Conservation (phyloP, 2,329 filamentous ascomycete species). For the Trichophyton benhamiae region DNA sequence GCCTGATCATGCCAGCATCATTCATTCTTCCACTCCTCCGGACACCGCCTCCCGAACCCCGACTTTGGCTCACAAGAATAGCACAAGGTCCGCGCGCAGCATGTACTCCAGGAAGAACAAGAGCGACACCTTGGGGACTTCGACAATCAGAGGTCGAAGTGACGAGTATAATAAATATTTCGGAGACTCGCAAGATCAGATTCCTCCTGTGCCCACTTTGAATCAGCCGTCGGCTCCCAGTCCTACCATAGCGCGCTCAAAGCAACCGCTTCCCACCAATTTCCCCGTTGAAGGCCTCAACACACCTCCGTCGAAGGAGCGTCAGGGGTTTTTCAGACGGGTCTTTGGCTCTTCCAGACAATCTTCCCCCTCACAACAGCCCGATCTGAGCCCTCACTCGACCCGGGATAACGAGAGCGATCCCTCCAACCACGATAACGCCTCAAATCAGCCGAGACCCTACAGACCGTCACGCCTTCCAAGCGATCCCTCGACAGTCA, state of each 20-base stretch:
- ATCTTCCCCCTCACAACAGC: constrained; percentile 19
- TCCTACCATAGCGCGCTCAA: constrained; percentile 42
- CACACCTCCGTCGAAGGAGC: constrained; percentile 46
- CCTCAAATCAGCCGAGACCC: constrained; percentile 15
- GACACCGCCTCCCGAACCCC: constrained; percentile 20
- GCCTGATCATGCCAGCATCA: constrained; percentile 18
- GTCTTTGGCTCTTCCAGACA: constrained; percentile 70
- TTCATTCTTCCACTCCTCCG: constrained; percentile 8
- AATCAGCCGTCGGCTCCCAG: constrained; percentile 42
- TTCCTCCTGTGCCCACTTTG: constrained; percentile 34
- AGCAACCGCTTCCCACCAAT: constrained; percentile 24
- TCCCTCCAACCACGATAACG: constrained; percentile 7
- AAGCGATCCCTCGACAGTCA: constrained; percentile 17
- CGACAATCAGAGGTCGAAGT: constrained; percentile 22
- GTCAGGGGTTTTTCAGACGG: constrained; percentile 80
- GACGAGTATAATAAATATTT: constrained; percentile 20
- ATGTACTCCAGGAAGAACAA: constrained; percentile 26
- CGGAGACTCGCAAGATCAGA: constrained; percentile 20
- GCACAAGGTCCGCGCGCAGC: constrained; percentile 32
- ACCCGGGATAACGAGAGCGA: constrained; percentile 2
- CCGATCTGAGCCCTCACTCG: constrained; percentile 7
- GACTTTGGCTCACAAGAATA: constrained; percentile 30
- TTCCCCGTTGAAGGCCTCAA: constrained; percentile 29
- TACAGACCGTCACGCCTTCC: constrained; percentile 19
- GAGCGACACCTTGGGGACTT: constrained; percentile 30